These are phyloP conservation scores for Aechmea fasciata DNA, from an alignment of 176 grass and related monocot species.

Conservation along the genomic window DNA sequence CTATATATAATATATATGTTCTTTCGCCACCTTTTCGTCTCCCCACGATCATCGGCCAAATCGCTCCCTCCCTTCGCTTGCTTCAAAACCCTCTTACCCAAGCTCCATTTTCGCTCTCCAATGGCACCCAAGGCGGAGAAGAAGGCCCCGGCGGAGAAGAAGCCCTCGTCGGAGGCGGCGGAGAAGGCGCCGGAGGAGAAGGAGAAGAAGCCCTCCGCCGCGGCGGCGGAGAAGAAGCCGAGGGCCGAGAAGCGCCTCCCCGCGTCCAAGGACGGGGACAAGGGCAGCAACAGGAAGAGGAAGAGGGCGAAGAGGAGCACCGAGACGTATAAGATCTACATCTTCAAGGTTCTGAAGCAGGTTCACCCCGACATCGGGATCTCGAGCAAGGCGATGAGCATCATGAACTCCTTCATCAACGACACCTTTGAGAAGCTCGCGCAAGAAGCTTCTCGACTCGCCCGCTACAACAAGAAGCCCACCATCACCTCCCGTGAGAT, in stretches of 20 bases:
- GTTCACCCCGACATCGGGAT: slow-evolving; percentile 10
- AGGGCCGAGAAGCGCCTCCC: slow-evolving; percentile 31
- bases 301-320: slow-evolving; percentile 18
- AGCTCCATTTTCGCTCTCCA: not conserved
- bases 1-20: too few relatives aligned
- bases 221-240: slow-evolving; percentile 31
- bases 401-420: slow-evolving; percentile 65
- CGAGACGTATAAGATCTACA: slow-evolving; percentile 10
- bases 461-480: slow-evolving; percentile 59
- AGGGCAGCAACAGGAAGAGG: slow-evolving; percentile 1
- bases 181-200: slow-evolving; percentile 24
- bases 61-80: not conserved
- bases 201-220: slow-evolving; percentile 20
- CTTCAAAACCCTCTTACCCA: not conserved
- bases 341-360: slow-evolving; percentile 12
- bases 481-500: slow-evolving; percentile 52
- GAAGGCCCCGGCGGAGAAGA: slow-evolving; percentile 25
- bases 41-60: too few relatives aligned
- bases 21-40: too few relatives aligned
- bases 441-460: slow-evolving; percentile 27
- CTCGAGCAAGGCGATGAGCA: slow-evolving; percentile 19
- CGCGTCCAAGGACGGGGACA: slow-evolving; percentile 7
- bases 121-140: slow-evolving; percentile 28
- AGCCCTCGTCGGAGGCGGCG: slow-evolving; percentile 18
- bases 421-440: slow-evolving; percentile 59